These are phyloP conservation scores for Xylaria digitata DNA, from an alignment of 2,329 filamentous ascomycete species.

Conservation along the genomic window DNA sequence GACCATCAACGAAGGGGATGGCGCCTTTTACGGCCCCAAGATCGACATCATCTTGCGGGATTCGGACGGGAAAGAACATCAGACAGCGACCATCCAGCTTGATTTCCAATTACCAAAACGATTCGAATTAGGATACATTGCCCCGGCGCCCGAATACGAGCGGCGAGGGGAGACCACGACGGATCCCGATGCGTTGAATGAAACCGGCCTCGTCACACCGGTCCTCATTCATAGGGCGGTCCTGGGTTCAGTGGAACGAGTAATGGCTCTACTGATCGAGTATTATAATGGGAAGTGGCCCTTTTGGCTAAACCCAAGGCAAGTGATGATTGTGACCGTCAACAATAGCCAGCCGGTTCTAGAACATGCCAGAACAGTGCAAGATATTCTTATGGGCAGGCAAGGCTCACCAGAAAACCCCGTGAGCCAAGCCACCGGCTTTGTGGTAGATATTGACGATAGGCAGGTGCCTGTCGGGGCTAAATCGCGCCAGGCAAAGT, in stretches of 20 bases:
- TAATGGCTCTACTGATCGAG: slow-evolving; percentile 87
- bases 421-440: slow-evolving; percentile 66
- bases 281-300: slow-evolving; percentile 84
- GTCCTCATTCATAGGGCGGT: slow-evolving; percentile 89
- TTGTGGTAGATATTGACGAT: slow-evolving; percentile 77
- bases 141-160: slow-evolving; percentile 73
- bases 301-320: slow-evolving; percentile 87
- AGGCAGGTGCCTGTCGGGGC: slow-evolving; percentile 71
- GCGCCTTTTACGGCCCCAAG: slow-evolving; percentile 92
- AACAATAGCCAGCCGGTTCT: slow-evolving; percentile 69
- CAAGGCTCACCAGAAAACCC: slow-evolving; percentile 51
- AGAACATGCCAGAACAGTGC: slow-evolving; percentile 59
- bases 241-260: slow-evolving; percentile 83
- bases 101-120: slow-evolving; percentile 90
- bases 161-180: slow-evolving; percentile 62
- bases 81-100: slow-evolving; percentile 88
- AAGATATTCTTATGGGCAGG: slow-evolving; percentile 64
- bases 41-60: slow-evolving; percentile 88
- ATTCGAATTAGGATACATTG: slow-evolving; percentile 80
- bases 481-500: slow-evolving; percentile 78
- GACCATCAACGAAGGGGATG: slow-evolving; percentile 82
- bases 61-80: slow-evolving; percentile 85
- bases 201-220: slow-evolving; percentile 72
- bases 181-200: slow-evolving; percentile 59
- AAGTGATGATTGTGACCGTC: slow-evolving; percentile 78